Evolutionary conservation across 805 yeast genomes (phyloP), one percentile per base, ranked within the genome.

Genomic region (Saccharomycopsis microspora): DNA sequence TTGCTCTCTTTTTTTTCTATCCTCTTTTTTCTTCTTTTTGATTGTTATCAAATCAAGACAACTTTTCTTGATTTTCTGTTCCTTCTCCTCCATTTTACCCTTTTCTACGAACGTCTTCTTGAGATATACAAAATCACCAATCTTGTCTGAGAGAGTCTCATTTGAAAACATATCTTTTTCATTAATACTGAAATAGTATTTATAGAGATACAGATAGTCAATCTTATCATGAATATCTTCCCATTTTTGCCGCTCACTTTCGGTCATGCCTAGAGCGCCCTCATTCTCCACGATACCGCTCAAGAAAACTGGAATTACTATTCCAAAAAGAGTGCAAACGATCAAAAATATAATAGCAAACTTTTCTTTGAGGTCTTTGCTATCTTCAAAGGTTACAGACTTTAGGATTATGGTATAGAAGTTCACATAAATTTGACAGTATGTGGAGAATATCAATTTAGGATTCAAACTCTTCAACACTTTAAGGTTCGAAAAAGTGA

Each of bases 181-280:
- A 9, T 34, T 39, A 30, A 27, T 10, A n/a, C 34, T 40, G 9
- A 43, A 29, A 29, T 35, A 44, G 27, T 44, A 48, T 36, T 48
- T 51, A 45, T 30, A 48, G 6, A 51, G 41, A 9, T 44, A 39
- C 29, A 40, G 32, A 28, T 41, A 35, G 3, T 40, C 41, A 4
- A 48, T 38, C 8, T 44, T 32, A 9, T 43, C 46, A 32, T 51
- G 51, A 19, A 51, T 38, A 5, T 11, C 28, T n/a, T n/a, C 32
- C 54, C 54, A 51, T 37, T 51, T 51, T 27, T n/a, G 38, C 47
- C 69, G 68, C 60, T 82, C 95, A 64, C 86, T 96, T 50, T 76
- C 81, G 4, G 70, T 73, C 1, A 89, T 83, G 11, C 97, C 96
- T 55, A 89, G 64, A 59, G 81, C 82, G 0, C 94, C 96, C 43